phyloP scores from a whole-genome alignment of 805 yeast species.

The Soucietia sequanensis region DNA sequence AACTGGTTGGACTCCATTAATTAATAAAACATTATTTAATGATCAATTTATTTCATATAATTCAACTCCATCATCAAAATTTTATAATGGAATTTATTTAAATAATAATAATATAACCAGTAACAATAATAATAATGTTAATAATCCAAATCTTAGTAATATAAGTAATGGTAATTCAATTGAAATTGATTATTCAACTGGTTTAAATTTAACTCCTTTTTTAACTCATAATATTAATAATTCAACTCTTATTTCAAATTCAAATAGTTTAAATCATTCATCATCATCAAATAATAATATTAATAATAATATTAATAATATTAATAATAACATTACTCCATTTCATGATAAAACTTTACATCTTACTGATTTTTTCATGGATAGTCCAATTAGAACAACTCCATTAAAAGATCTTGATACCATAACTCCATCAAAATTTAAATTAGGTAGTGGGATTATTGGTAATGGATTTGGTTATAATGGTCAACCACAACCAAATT shows the following conservation, averaged over 20 bases:
- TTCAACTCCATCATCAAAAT: slow-evolving; percentile 32
- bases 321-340: slow-evolving; percentile 35
- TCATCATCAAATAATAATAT: too few species aligned
- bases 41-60: slow-evolving; percentile 33
- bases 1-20: slow-evolving; percentile 45
- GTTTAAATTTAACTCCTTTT: slow-evolving; percentile 43
- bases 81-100: not conserved
- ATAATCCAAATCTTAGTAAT: not conserved
- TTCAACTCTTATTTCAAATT: not conserved
- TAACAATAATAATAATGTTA: slow-evolving; percentile 5
- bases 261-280: not conserved
- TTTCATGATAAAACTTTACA: slow-evolving; percentile 42
- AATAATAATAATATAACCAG: not conserved
- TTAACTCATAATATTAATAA: slow-evolving; percentile 29
- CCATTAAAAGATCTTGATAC: slow-evolving; percentile 36
- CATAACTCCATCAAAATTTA: slow-evolving; percentile 41
- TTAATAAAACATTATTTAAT: slow-evolving; percentile 34
- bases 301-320: slow-evolving; percentile 10
- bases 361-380: slow-evolving; percentile 43
- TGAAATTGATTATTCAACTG: slow-evolving; percentile 29
- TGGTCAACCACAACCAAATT: not conserved
- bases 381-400: slow-evolving; percentile 37
- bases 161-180: slow-evolving; percentile 5
- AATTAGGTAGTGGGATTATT: slow-evolving; percentile 15
- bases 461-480: not conserved